Base-by-base conservation (phyloP, 805 yeast species). In the Maudiozyma saulgeensis region DNA sequence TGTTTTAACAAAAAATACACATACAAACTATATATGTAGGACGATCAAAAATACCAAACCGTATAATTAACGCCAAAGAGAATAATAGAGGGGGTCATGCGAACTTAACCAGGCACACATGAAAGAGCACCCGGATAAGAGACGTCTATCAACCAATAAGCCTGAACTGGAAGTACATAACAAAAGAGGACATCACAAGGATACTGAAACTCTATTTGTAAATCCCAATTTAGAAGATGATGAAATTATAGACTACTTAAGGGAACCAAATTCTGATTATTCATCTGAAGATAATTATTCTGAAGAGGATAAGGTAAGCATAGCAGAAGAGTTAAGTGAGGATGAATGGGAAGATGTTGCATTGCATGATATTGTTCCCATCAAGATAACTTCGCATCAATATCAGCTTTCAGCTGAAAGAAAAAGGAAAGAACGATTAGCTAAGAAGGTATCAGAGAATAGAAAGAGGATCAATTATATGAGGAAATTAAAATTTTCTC, bases 271-370 rank as follows among this genome's bases (percentile, higher is more conserved):
- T 35, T 35, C 38, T 35, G 38, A 15, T 35, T 35, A 35, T n/a
- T 6, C 16, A 35, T 35, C 18, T 35, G 38, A 35, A 5, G 18
- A 16, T 35, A 15, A n/a, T 15, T 35, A 28, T 13, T 9, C 9
- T 7, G 44, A 42, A 13, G n/a, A 16, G 23, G 44, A 42, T 16
- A 42, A 3, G 2, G 28, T 21, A 4, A 44, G 23, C 13, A 43
- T 44, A 26, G 49, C 49, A 6, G 50, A 51, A 6, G 31, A 21
- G 6, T 11, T 49, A 12, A 43, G 47, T 19, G 60, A 54, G 19
- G 47, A 55, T 11, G 64, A 59, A 37, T 63, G 67, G 67, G 66
- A 62, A 49, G 66, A 62, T 13, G 56, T 62, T 2, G 53, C 60
- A 5, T 46, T 62, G 18, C 49, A 52, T 39, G 32, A 43, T 25